phyloP scores from a whole-genome alignment of 169 alveolate species.

The Plasmodium inui region DNA sequence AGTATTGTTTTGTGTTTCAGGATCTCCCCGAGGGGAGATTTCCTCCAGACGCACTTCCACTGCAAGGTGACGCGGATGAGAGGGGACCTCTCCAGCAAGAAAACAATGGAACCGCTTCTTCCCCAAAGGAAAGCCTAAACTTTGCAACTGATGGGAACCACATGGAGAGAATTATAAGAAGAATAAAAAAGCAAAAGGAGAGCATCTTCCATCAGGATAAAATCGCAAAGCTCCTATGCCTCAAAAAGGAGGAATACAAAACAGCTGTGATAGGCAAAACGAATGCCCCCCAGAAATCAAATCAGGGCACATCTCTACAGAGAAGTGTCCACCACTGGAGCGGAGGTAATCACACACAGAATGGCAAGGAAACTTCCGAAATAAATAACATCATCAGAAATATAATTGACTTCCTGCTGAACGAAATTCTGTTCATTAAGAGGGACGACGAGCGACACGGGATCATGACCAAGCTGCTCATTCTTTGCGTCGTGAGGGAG shows the following conservation, averaged over 20 bases:
- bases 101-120: not conserved
- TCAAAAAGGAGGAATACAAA: slow-evolving; percentile 65
- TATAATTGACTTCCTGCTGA: slow-evolving; percentile 61
- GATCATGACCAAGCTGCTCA: slow-evolving; percentile 58
- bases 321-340: not conserved
- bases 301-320: not conserved
- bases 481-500: slow-evolving; percentile 61
- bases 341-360: not conserved
- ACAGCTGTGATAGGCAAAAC: slow-evolving; percentile 4
- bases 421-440: slow-evolving; percentile 71
- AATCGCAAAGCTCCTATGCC: slow-evolving; percentile 12
- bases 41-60: not conserved
- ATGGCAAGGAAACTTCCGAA: slow-evolving; percentile 10
- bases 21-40: not conserved
- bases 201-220: slow-evolving; percentile 35
- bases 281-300: not conserved
- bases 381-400: slow-evolving; percentile 69
- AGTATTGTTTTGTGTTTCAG: slow-evolving; percentile 47
- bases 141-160: not conserved
- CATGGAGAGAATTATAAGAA: not conserved
- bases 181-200: not conserved
- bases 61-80: not conserved
- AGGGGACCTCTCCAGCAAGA: not conserved
- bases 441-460: slow-evolving; percentile 55
- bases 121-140: not conserved